Evolutionary conservation across 2,329 filamentous ascomycete species (phyloP).

Genomic region (Paecilomyces formosus): DNA sequence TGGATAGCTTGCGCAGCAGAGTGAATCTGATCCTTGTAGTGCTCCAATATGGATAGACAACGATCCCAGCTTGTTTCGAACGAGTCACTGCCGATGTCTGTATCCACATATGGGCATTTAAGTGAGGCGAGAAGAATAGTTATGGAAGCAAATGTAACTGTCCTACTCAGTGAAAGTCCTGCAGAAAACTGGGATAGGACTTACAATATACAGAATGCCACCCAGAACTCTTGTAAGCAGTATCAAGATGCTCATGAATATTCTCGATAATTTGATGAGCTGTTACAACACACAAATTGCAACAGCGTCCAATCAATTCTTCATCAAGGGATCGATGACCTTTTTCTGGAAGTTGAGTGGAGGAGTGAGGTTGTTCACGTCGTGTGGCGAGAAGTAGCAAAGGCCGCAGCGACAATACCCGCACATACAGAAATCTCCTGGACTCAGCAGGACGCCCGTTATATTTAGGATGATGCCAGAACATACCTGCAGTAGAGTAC

Average conservation of each 20-base stretch:
- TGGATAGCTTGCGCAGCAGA: neutral
- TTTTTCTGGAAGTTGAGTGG: neutral
- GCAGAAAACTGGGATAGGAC: neutral
- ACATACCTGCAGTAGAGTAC: neutral
- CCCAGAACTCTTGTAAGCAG: neutral
- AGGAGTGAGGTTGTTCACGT: neutral
- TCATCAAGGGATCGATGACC: neutral
- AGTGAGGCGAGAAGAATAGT: neutral
- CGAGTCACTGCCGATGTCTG: neutral
- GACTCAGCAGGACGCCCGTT: neutral
- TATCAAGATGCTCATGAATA: neutral
- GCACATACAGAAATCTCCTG: neutral
- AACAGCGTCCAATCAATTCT: neutral
- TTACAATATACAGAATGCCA: neutral
- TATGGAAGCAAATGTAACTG: neutral
- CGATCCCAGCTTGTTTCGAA: neutral
- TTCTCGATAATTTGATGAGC: neutral
- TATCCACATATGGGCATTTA: neutral
- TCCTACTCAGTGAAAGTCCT: neutral
- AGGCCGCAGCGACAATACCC: neutral
- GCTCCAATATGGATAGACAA: neutral
- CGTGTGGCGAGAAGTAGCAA: neutral
- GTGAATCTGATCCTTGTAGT: neutral
- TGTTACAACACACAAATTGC: neutral
- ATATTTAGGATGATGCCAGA: neutral